Percentiles rank a stretch among this genome's conserved stretches.
Evolutionary conservation across 2,329 filamentous ascomycete species (phyloP).

Genomic region (Fusarium xylarioides): DNA sequence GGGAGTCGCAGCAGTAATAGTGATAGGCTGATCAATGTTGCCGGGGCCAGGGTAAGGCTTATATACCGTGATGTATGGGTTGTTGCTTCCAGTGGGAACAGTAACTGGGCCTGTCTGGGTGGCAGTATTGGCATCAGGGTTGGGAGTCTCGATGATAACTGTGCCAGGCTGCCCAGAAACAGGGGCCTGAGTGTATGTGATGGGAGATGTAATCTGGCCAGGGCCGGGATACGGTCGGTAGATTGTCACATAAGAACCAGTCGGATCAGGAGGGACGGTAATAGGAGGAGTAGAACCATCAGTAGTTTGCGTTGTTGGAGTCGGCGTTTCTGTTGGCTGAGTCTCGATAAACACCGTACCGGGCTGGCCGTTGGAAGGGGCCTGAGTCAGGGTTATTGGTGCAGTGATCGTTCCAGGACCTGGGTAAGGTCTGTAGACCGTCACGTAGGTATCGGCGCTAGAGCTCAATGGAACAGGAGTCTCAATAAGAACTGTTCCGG

Average conservation of each 20-base stretch:
- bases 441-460: constrained; percentile 21
- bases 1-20: constrained; percentile 22
- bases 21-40: constrained; percentile 25
- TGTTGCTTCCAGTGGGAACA: constrained; percentile 10
- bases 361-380: constrained; percentile 26
- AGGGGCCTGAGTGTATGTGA: constrained; percentile 25
- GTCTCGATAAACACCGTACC: constrained; percentile 32
- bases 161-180: constrained; percentile 22
- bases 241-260: constrained; percentile 26
- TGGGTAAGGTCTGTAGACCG: constrained; percentile 28
- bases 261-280: constrained; percentile 20
- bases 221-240: constrained; percentile 25
- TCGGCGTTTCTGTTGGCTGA: constrained; percentile 1
- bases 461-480: constrained; percentile 24
- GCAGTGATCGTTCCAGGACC: constrained; percentile 26
- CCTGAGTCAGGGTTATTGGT: constrained; percentile 27
- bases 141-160: constrained; percentile 29
- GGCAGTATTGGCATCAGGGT: constrained; percentile 14
- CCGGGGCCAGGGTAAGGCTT: constrained; percentile 27
- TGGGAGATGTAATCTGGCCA: constrained; percentile 11
- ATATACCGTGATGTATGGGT: constrained; percentile 29
- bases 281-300: not conserved
- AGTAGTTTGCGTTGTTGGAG: not conserved
- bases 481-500: constrained; percentile 28
- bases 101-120: constrained; percentile 18